Evolutionary conservation across 208 protist genomes (phyloP).

Genomic region (Wallacemonas collosoma): DNA sequence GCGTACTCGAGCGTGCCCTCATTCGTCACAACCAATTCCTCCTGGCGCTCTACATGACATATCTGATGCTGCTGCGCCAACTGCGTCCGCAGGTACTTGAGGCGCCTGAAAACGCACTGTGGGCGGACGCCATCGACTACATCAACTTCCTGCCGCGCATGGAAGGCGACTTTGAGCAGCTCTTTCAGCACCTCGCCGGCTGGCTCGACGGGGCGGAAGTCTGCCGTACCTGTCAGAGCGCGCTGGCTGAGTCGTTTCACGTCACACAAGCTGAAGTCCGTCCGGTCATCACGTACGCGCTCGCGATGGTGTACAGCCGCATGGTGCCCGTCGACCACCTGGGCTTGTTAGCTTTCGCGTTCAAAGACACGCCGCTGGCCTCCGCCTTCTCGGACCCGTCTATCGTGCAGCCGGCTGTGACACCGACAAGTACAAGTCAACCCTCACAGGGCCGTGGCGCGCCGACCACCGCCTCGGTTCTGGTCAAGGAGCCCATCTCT

Average conservation of each 20-base stretch:
- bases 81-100: slow-evolving; percentile 21
- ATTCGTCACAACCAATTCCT: slow-evolving; percentile 82
- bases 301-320: slow-evolving; percentile 86
- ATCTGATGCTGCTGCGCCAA: slow-evolving; percentile 53
- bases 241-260: slow-evolving; percentile 50
- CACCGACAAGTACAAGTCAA: background rate
- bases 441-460: background rate
- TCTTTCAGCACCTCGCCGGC: slow-evolving; percentile 56
- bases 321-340: slow-evolving; percentile 81
- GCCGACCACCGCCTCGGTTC: background rate
- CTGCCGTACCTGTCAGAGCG: slow-evolving; percentile 43
- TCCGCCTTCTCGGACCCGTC: slow-evolving; percentile 36
- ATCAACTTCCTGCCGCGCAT: slow-evolving; percentile 78
- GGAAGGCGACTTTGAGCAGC: slow-evolving; percentile 78
- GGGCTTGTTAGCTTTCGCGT: slow-evolving; percentile 50
- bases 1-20: slow-evolving; percentile 59
- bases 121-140: slow-evolving; percentile 53
- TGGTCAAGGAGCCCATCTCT: slow-evolving; percentile 69
- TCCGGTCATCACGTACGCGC: slow-evolving; percentile 54
- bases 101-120: slow-evolving; percentile 17
- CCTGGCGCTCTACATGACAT: slow-evolving; percentile 80
- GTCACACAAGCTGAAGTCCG: slow-evolving; percentile 72
- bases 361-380: slow-evolving; percentile 59
- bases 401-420: slow-evolving; percentile 20
- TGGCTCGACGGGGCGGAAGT: slow-evolving; percentile 61